These are phyloP conservation scores for Cladosporium sphaerospermum DNA, from an alignment of 2,329 filamentous ascomycete genomes.

Conservation along the genomic window DNA sequence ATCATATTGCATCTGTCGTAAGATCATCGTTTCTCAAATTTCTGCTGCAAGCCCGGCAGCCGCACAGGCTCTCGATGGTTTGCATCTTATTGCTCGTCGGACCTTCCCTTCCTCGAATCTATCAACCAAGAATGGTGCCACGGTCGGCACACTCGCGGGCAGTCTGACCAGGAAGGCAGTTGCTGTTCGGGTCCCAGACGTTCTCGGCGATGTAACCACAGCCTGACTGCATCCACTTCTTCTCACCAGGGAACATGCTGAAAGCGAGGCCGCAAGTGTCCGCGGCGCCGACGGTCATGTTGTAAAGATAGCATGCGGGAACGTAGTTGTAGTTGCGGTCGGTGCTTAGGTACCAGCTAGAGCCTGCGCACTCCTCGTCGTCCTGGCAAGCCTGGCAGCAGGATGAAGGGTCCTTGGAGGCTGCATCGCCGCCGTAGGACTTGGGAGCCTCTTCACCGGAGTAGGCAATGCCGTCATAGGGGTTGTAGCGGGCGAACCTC, in stretches of 20 bases:
- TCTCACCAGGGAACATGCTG: background rate
- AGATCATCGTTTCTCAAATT: no score
- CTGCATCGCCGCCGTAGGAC: background rate
- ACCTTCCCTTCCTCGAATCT: no score
- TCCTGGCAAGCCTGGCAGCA: slow-evolving; percentile 9
- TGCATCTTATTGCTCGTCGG: no score
- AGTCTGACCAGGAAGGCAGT: no score
- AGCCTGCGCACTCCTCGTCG: background rate
- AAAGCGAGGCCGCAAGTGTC: background rate
- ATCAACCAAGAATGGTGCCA: no score
- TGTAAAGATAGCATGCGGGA: background rate
- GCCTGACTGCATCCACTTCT: background rate
- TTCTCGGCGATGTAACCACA: slow-evolving; percentile 5
- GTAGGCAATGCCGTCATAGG: background rate
- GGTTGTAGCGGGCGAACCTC: background rate
- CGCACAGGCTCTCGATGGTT: no score
- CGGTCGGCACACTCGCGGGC: no score
- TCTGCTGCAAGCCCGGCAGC: no score
- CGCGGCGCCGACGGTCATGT: background rate
- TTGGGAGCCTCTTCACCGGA: background rate
- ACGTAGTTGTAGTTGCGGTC: background rate
- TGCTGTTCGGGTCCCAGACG: background rate
- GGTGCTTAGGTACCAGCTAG: background rate
- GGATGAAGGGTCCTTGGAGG: slow-evolving; percentile 5
- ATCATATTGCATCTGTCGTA: no score